Conservation (phyloP, 768 basidiomycete species). For the Exidia glandulosa region DNA sequence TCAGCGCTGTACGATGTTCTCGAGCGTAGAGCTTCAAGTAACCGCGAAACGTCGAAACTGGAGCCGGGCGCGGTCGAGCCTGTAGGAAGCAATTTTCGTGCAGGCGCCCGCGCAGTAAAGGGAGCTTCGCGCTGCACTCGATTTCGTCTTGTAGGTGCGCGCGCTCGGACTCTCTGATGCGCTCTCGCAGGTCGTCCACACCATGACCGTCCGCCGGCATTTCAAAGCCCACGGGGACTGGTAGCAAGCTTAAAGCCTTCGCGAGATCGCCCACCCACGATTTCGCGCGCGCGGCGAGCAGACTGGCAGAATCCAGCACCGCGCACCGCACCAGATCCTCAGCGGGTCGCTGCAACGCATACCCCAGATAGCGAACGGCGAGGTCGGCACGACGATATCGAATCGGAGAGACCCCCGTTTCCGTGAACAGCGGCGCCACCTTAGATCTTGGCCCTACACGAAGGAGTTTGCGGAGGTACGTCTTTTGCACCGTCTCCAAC, state of each 20-base stretch:
- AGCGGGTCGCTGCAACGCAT: constrained; percentile 1
- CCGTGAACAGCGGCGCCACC: constrained; percentile 14
- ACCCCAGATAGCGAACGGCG: constrained; percentile 12
- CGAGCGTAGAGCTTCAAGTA: constrained; percentile 6
- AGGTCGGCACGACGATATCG: constrained; percentile 10
- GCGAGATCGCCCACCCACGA: not conserved
- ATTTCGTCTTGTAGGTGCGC: no score
- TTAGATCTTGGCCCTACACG: constrained; percentile 10
- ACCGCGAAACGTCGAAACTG: constrained; percentile 1
- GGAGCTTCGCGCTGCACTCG: constrained; percentile 1
- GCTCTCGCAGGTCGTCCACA: no score
- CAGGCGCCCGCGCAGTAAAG: not conserved
- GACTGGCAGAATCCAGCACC: constrained; percentile 1
- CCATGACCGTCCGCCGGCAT: no score
- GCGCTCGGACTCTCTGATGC: no score
- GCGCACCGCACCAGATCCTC: not conserved
- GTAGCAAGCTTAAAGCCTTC: not conserved
- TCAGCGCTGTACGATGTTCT: constrained; percentile 7
- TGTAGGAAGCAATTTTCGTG: not conserved
- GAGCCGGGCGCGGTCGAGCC: not conserved
- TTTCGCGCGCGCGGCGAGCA: not conserved
- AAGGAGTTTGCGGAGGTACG: constrained; percentile 14
- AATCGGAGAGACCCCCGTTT: constrained; percentile 17
- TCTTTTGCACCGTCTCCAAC: constrained; percentile 10
- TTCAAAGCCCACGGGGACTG: not conserved